phyloP scores from a whole-genome alignment of 768 basidiomycete genomes.

The Termitomyces sp. region DNA sequence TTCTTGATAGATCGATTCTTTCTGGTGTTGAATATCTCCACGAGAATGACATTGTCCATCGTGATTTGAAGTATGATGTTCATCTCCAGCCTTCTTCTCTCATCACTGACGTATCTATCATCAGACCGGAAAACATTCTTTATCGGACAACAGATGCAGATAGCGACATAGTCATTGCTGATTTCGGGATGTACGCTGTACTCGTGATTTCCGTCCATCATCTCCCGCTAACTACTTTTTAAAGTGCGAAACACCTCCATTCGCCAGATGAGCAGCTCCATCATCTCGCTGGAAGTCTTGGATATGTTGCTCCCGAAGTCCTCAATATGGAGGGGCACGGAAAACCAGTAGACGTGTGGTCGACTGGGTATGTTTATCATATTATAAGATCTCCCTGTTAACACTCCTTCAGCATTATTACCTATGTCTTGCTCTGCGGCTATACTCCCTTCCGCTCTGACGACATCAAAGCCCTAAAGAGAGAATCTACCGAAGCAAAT shows the following conservation, averaged over 20 bases:
- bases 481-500: constrained; percentile 81
- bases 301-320: constrained; percentile 91
- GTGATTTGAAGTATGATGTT: constrained; percentile 78
- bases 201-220: constrained; percentile 3
- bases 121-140: constrained; percentile 92
- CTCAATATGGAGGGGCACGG: constrained; percentile 79
- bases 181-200: constrained; percentile 88
- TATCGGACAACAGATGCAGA: constrained; percentile 73
- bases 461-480: constrained; percentile 65
- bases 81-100: not conserved
- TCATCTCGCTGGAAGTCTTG: constrained; percentile 75
- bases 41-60: constrained; percentile 88
- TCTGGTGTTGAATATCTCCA: constrained; percentile 88
- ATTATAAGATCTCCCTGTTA: not conserved
- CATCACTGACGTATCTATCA: not conserved
- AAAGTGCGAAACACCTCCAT: constrained; percentile 79
- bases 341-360: constrained; percentile 93
- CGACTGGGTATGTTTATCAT: constrained; percentile 60
- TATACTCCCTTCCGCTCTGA: constrained; percentile 93
- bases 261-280: constrained; percentile 65
- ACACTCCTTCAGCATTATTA: constrained; percentile 62
- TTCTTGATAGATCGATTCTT: constrained; percentile 64
- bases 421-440: constrained; percentile 92
- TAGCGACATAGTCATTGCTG: constrained; percentile 91
- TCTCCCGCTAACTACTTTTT: not conserved